phyloP scores from a whole-genome alignment of 2,329 filamentous ascomycete genomes.

The Fusarium camptoceras region DNA sequence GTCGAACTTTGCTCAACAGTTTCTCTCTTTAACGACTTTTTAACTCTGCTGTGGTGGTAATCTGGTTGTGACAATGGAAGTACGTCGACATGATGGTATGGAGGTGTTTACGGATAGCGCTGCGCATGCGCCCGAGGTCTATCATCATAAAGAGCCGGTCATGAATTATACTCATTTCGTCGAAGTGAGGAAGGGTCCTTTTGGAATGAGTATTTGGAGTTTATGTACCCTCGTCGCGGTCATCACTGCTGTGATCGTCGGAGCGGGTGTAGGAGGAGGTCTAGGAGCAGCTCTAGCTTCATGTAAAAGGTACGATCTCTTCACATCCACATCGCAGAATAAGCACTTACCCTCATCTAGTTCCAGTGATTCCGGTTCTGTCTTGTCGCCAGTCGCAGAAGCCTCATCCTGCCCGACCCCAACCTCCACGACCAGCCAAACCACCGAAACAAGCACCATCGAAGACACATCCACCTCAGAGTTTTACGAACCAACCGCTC shows the following conservation, averaged over 20 bases:
- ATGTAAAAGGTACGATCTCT: conserved; percentile 7
- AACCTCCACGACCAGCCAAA: not conserved
- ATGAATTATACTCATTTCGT: not conserved
- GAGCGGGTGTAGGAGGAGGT: conserved; percentile 21
- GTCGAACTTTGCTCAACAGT: not conserved
- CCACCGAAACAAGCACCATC: not conserved
- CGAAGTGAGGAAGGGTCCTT: not conserved
- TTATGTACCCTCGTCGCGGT: conserved; percentile 9
- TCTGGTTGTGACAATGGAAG: too few species aligned
- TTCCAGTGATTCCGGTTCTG: not conserved
- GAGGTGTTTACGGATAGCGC: conserved; percentile 13
- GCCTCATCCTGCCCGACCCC: not conserved
- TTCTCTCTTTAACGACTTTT: not conserved
- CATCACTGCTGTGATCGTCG: conserved; percentile 4
- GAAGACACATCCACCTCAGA: not conserved
- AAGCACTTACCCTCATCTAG: not conserved
- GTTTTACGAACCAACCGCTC: not conserved
- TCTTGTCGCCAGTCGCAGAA: not conserved
- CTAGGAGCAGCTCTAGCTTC: conserved; percentile 20
- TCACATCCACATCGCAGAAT: rapidly evolving
- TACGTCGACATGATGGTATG: conserved; percentile 9
- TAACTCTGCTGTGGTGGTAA: too few species aligned
- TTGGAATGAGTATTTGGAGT: conserved; percentile 2
- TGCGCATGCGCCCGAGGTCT: conserved; percentile 9
- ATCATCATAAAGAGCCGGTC: not conserved